phyloP scores from a whole-genome alignment of 2,329 filamentous ascomycete genomes.

The Cercospora beticola region DNA sequence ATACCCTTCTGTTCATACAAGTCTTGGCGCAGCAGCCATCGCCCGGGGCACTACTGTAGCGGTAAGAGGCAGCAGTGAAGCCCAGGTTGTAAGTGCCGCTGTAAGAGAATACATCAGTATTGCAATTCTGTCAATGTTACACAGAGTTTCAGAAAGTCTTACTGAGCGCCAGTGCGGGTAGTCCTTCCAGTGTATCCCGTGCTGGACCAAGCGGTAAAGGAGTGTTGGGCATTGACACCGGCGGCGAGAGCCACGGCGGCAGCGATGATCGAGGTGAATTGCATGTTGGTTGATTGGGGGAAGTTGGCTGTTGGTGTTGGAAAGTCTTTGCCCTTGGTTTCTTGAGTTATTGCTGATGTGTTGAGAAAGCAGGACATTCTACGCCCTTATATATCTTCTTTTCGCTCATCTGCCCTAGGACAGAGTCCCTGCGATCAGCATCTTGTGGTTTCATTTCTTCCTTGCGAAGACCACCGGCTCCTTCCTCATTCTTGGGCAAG shows the following conservation, averaged over 20 bases:
- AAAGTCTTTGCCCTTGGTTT: neutral
- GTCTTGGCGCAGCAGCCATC: conserved; percentile 7
- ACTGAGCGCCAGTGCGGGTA: conserved; percentile 4
- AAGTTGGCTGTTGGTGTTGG: neutral
- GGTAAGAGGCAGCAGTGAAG: conserved; percentile 7
- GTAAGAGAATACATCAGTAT: neutral
- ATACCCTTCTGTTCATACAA: conserved; percentile 4
- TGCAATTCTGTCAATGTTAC: neutral
- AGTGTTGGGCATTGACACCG: conserved; percentile 2
- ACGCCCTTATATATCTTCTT: neutral
- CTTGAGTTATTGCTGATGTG: neutral
- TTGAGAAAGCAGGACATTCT: neutral
- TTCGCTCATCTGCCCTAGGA: neutral
- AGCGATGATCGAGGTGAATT: conserved; percentile 4
- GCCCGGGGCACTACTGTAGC: neutral
- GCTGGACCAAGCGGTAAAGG: neutral
- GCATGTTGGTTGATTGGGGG: neutral
- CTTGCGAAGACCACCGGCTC: neutral
- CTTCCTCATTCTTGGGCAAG: neutral
- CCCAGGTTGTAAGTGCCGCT: conserved; percentile 7
- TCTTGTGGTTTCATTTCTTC: neutral
- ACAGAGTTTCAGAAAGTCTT: neutral
- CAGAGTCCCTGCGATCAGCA: neutral
- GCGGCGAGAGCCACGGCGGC: neutral
- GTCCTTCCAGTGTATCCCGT: conserved; percentile 2